Base-by-base conservation (phyloP, 2,329 filamentous ascomycete species). In the Coniochaeta hoffmannii region DNA sequence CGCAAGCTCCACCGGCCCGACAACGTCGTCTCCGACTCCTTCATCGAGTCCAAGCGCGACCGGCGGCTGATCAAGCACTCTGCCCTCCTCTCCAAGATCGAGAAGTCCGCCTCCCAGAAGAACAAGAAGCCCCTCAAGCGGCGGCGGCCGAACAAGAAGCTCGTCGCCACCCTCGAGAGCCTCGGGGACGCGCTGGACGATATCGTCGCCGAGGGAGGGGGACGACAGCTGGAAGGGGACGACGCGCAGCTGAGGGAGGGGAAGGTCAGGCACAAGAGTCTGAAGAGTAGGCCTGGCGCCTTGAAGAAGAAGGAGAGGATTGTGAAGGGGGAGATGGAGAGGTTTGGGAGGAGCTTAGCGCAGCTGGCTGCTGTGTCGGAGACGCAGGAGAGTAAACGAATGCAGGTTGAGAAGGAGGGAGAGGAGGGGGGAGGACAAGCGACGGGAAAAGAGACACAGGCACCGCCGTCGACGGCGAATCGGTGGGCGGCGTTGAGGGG, bases 291-390 rank as follows among this genome's bases (percentile, higher is more conserved):
- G 54, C 89, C 85, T 2, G 93, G 93, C 0, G 90, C 90, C 22
- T 78, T 92, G 73, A 95, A 90, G 80, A 79, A 82, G 66, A 94
- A 90, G 73, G 89, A 91, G 72, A 86, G 80, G 70, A 67, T 97
- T 31, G 89, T 96, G 56, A 83, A 76, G 69, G 76, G 82, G 57
- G 93, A 97, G 79, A 87, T 89, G 74, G 85, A 91, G 69, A 78
- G 93, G 58, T 97, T 97, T 68, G 86, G 85, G 35, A 82, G 79
- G 67, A 97, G 90, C 67, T 78, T 97, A 79, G 92, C 89, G 17
- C 82, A 87, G 69, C 74, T 97, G 74, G 77, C 79, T 14, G 70
- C 68, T 15, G 70, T 76, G 28, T 61, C 63, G 50, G 63, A 59
- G 49, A 65, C 61, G 5, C 32, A 50, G 46, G 34, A 4, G 12